Base-by-base conservation (phyloP, 2,329 filamentous ascomycete species). In the Cytospora paraplurivora region DNA sequence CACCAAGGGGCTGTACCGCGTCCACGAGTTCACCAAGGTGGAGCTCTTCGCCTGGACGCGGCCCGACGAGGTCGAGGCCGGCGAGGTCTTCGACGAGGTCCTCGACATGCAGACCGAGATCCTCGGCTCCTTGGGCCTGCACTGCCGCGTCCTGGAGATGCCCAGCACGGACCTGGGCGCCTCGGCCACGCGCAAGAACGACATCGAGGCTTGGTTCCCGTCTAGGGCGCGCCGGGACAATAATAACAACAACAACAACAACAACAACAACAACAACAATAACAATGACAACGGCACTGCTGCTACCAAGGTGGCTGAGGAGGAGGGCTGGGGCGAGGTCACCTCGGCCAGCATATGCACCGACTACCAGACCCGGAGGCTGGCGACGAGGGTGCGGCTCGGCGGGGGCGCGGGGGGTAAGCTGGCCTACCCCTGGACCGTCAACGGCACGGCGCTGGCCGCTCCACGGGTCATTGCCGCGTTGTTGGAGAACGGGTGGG, bases 1-100 rank as follows among this genome's bases (percentile, higher is more conserved):
- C 70, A 97, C 93, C 1, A 97, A 97, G 77, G 95, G 95, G 6
- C 80, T 99, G 1, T 99, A 98, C 77, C 89, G 95, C 34, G 95
- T 99, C 4, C 95, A 99, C 77, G 95, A 99, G 77, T 99, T 99
- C 77, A 97, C 93, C 34, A 99, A 99, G 75, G 94, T 99, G 0
- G 95, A 99, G 76, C 88, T 99, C 82, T 98, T 99, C 74, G 93
- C 90, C 0, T 99, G 95, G 95, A 90, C 92, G 5, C 71, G 82
- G 35, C 86, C 91, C 1, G 81, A 86, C 59, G 63, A 71, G 2
- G 73, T 72, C 37, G 72, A 75, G 49, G 79, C 86, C 0, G 78
- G 82, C 8, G 78, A 83, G 0, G 70, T 94, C 13, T 97, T 97
- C 74, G 81, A 91, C 57, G 93, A 97, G 76, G 92, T 99, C 81